Evolutionary conservation across 2,329 filamentous ascomycete genomes (phyloP).

Genomic region (Plectosphaerella cucumerina): DNA sequence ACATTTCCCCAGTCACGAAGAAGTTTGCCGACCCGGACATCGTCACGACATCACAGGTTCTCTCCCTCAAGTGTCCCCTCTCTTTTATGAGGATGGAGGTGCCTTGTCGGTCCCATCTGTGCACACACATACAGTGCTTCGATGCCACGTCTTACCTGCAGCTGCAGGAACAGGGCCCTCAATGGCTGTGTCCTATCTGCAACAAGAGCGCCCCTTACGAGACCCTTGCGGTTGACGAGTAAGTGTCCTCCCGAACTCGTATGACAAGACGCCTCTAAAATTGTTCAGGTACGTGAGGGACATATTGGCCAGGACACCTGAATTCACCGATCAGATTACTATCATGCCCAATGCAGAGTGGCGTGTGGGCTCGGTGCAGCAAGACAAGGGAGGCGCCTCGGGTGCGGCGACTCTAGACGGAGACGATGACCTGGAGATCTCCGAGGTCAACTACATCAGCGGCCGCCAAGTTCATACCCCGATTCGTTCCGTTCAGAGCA

Average conservation of each 20-base stretch:
- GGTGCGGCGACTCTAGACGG: conserved; percentile 21
- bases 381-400: conserved; percentile 15
- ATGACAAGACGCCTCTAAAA: conserved; percentile 10
- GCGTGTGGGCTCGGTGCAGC: conserved; percentile 39
- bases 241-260: conserved; percentile 27
- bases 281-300: conserved; percentile 72
- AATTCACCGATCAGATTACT: conserved; percentile 75
- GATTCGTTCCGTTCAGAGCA: conserved; percentile 27
- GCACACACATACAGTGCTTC: conserved; percentile 91
- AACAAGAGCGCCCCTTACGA: conserved; percentile 79
- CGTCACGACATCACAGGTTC: conserved; percentile 77
- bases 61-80: conserved; percentile 90
- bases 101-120: conserved; percentile 75
- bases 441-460: conserved; percentile 32
- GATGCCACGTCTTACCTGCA: conserved; percentile 90
- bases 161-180: conserved; percentile 91
- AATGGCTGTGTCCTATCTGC: conserved; percentile 95
- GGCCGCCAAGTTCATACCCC: conserved; percentile 32
- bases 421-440: conserved; percentile 49
- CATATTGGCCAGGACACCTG: conserved; percentile 71
- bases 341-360: conserved; percentile 86
- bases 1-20: conserved; percentile 59
- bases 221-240: conserved; percentile 82
- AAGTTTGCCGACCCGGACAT: conserved; percentile 86
- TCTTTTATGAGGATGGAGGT: conserved; percentile 77